Conservation (phyloP, 1,284 basidiomycete genomes). For the Cerioporus squamosus region DNA sequence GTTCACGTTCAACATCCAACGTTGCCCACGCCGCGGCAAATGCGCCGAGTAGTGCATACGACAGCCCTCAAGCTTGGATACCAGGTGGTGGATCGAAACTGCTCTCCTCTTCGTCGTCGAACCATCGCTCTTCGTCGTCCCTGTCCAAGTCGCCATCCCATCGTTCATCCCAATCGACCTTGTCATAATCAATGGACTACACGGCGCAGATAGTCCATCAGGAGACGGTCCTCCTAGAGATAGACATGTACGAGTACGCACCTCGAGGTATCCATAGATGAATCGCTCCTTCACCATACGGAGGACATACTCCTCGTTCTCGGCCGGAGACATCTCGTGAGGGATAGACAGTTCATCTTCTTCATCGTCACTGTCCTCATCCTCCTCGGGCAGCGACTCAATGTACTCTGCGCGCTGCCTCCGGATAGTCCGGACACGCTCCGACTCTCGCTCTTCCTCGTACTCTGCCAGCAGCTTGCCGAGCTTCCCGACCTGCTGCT, state of each 20-base stretch:
- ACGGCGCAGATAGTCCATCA: not conserved
- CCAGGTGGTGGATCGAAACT: too few relatives aligned
- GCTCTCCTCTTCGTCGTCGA: slow-evolving; percentile 67
- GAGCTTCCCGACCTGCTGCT: slow-evolving; percentile 70
- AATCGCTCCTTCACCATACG: slow-evolving; percentile 67
- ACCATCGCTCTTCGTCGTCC: slow-evolving; percentile 75
- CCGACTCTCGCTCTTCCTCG: slow-evolving; percentile 75
- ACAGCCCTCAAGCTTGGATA: too few relatives aligned
- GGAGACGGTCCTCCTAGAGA: not conserved
- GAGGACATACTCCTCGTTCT: slow-evolving; percentile 55
- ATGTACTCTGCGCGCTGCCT: slow-evolving; percentile 46
- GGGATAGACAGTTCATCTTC: slow-evolving; percentile 39
- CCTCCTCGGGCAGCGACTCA: slow-evolving; percentile 67
- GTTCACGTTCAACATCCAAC: too few relatives aligned
- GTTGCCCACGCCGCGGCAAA: too few relatives aligned
- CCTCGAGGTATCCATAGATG: slow-evolving; percentile 78
- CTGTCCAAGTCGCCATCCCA: slow-evolving; percentile 65
- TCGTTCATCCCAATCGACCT: slow-evolving; percentile 75
- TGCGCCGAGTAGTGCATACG: too few relatives aligned
- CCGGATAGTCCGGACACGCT: slow-evolving; percentile 55
- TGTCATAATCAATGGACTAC: slow-evolving; percentile 72
- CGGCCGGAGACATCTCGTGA: slow-evolving; percentile 48
- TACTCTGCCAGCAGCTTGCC: slow-evolving; percentile 67
- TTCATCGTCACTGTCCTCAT: slow-evolving; percentile 58
- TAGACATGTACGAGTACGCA: slow-evolving; percentile 42